Evolutionary conservation across 2,329 filamentous ascomycete genomes (phyloP).

Genomic region (Trichothecium roseum): DNA sequence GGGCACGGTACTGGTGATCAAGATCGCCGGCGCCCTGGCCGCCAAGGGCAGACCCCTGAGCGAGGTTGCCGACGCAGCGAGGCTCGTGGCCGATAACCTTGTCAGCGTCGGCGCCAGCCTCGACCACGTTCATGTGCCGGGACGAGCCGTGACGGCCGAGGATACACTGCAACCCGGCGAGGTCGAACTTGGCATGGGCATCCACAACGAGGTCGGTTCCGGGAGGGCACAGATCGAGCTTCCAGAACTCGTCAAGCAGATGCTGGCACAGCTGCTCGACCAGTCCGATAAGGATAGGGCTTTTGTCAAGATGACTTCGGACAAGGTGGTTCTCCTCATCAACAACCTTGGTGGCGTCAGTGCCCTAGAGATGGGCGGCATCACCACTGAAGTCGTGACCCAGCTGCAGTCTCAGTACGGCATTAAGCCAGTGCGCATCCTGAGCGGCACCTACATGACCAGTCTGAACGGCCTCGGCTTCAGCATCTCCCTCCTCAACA

Average conservation of each 20-base stretch:
- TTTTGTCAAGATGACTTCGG: slow-evolving; percentile 52
- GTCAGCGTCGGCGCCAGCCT: slow-evolving; percentile 80
- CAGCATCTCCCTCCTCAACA: slow-evolving; percentile 60
- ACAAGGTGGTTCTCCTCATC: slow-evolving; percentile 58
- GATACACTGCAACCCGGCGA: slow-evolving; percentile 44
- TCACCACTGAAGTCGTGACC: slow-evolving; percentile 55
- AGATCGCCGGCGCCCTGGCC: slow-evolving; percentile 78
- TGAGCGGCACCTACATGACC: slow-evolving; percentile 68
- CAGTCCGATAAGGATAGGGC: slow-evolving; percentile 56
- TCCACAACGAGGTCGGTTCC: slow-evolving; percentile 60
- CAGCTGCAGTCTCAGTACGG: slow-evolving; percentile 48
- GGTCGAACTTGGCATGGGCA: slow-evolving; percentile 65
- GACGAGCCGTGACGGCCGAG: slow-evolving; percentile 41
- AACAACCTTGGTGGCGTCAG: slow-evolving; percentile 72
- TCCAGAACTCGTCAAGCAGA: slow-evolving; percentile 46
- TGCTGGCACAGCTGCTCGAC: slow-evolving; percentile 62
- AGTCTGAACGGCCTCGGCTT: slow-evolving; percentile 69
- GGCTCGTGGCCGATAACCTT: slow-evolving; percentile 62
- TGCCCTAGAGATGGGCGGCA: slow-evolving; percentile 60
- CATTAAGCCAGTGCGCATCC: slow-evolving; percentile 53
- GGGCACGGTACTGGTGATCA: slow-evolving; percentile 83
- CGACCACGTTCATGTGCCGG: slow-evolving; percentile 88
- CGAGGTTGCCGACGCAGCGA: slow-evolving; percentile 63
- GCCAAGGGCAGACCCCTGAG: slow-evolving; percentile 56
- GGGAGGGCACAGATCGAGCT: slow-evolving; percentile 40